Evolutionary conservation across 208 protist species (phyloP), one percentile per base, ranked within the genome.

Genomic region (Naegleria gruberi): DNA sequence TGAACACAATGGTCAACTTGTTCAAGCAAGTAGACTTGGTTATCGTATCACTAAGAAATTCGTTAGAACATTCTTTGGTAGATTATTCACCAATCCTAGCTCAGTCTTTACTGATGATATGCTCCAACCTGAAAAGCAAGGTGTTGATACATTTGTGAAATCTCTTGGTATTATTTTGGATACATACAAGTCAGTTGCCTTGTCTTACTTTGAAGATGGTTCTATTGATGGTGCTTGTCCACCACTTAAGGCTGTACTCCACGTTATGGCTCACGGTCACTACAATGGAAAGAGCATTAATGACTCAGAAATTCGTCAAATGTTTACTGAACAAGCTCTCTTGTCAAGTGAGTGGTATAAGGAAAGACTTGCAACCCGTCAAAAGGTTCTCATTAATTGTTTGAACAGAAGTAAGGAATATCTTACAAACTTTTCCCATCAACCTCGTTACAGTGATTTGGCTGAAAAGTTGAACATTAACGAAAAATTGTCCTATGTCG

Each of bases 11-110:
- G 93, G 93, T 44, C 55, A 93, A 46, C 46, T 15, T n/a, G 55
- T 94, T 0, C 44, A 44, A n/a, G 91, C 91, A 40, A 92, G 82
- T 6, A 40, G 91, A n/a, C 90, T 94, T 43, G 93, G 93, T 6
- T 94, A 92, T 41, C 88, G 93, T 83, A 94, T 94, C 34, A 94
- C 84, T 46, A 42, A 82, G 7, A 89, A 90, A 40, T 94, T 94
- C n/a, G 77, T 91, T 2, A 90, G 85, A 12, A 46, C 40, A 8
- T 94, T 91, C 90, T 92, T 94, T 44, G 74, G 86, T 17, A 65
- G 90, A 42, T 77, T 94, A 5, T 94, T 94, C 51, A 89, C 88
- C 30, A 89, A 74, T 57, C 91, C 92, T 37, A n/a, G 90, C 55
- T 77, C 44, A n/a, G 51, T 94, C 26, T 94, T 93, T 46, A 73